These are phyloP conservation scores for Nepenthes alata DNA, from an alignment of 179 eudicot species.

Conservation along the genomic window DNA sequence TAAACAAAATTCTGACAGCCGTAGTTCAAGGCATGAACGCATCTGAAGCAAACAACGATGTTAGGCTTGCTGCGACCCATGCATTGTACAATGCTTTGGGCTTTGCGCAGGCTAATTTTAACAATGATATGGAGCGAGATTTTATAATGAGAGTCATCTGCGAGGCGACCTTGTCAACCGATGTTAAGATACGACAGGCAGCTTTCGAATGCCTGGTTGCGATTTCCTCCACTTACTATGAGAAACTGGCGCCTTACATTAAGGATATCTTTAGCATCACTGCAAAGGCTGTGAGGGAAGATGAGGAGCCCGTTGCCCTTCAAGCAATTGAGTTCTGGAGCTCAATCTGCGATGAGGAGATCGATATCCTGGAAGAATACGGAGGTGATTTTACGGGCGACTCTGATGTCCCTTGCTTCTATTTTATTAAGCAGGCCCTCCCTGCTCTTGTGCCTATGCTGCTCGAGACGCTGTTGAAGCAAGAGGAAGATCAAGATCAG, in stretches of 20 bases:
- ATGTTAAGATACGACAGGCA: conserved; percentile 53
- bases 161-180: conserved; percentile 45
- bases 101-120: conserved; percentile 54
- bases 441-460: conserved; percentile 54
- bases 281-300: conserved; percentile 52
- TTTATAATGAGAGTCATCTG: conserved; percentile 57
- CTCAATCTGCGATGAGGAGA: conserved; percentile 60
- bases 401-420: conserved; percentile 48
- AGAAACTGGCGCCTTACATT: conserved; percentile 45
- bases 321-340: conserved; percentile 74
- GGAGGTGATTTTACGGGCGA: conserved; percentile 53
- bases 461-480: conserved; percentile 54
- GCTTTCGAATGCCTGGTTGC: conserved; percentile 61
- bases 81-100: conserved; percentile 55
- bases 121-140: conserved; percentile 58
- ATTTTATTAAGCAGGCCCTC: conserved; percentile 52
- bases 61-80: conserved; percentile 51
- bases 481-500: conserved; percentile 66
- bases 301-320: conserved; percentile 58
- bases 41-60: conserved; percentile 37
- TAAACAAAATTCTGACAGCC: conserved; percentile 50
- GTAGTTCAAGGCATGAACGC: conserved; percentile 61
- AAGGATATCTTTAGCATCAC: conserved; percentile 45
- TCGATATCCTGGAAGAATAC: conserved; percentile 46
- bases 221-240: conserved; percentile 47